A percentile compares a stretch with the other conserved stretches of the same genome.
Evolutionary conservation across 352 stramenopile genomes (phyloP).

Genomic region (Pythium chondricola): DNA sequence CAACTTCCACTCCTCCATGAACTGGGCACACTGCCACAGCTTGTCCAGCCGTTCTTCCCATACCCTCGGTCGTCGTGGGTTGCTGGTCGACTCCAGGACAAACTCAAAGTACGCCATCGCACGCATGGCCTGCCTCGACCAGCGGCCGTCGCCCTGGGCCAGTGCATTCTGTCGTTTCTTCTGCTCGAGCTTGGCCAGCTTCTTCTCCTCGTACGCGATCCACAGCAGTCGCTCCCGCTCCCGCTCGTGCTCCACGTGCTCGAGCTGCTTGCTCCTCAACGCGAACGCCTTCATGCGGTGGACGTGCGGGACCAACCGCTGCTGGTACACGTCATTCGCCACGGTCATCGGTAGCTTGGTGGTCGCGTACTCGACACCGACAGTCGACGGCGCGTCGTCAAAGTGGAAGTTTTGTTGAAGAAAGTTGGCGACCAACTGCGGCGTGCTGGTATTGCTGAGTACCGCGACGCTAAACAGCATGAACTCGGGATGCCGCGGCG

Average conservation of each 20-base stretch:
- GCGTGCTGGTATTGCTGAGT: slow-evolving; percentile 44
- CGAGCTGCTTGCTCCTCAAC: slow-evolving; percentile 27
- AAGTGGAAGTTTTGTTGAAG: slow-evolving; percentile 71
- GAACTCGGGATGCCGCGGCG: slow-evolving; percentile 29
- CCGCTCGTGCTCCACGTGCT: slow-evolving; percentile 33
- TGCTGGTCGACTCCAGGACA: slow-evolving; percentile 44
- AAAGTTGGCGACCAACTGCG: slow-evolving; percentile 57
- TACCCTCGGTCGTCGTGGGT: slow-evolving; percentile 20
- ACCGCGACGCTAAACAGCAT: slow-evolving; percentile 67
- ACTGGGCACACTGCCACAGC: slow-evolving; percentile 67
- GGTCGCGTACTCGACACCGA: slow-evolving; percentile 22
- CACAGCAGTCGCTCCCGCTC: slow-evolving; percentile 49
- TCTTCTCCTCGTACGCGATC: slow-evolving; percentile 45
- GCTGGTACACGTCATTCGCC: slow-evolving; percentile 45
- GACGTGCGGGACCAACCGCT: slow-evolving; percentile 46
- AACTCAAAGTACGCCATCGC: slow-evolving; percentile 59
- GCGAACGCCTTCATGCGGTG: slow-evolving; percentile 49
- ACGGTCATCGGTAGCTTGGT: slow-evolving; percentile 34
- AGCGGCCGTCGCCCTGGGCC: slow-evolving; percentile 16
- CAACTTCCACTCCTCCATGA: slow-evolving; percentile 73
- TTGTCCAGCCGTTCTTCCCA: slow-evolving; percentile 54
- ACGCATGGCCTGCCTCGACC: slow-evolving; percentile 48
- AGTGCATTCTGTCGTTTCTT: slow-evolving; percentile 33
- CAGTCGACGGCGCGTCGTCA: slow-evolving; percentile 15
- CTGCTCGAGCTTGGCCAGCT: slow-evolving; percentile 35